Evolutionary conservation across 2,329 filamentous ascomycete genomes (phyloP).

Genomic region (Penicillium fuscoglaucum): DNA sequence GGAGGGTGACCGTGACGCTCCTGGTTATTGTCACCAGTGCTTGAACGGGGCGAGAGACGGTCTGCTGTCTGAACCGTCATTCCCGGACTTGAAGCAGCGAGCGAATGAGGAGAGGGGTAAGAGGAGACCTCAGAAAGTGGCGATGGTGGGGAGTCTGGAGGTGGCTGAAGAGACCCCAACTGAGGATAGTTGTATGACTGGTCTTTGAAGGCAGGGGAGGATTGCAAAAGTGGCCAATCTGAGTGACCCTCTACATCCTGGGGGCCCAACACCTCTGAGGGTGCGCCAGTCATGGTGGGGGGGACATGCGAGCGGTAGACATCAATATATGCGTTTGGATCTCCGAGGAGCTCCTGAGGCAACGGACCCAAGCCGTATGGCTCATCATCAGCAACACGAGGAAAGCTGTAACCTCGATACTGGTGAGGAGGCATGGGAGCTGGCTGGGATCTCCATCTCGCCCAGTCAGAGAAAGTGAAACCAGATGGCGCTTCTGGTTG

Average conservation of each 20-base stretch:
- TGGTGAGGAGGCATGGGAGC: constrained; percentile 19
- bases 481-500: constrained; percentile 21
- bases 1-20: constrained; percentile 56
- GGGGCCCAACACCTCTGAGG: not conserved
- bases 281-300: not conserved
- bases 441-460: constrained; percentile 24
- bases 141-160: constrained; percentile 18
- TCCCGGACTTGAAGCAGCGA: constrained; percentile 7
- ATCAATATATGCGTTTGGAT: not conserved
- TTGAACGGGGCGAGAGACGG: constrained; percentile 28
- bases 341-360: not conserved
- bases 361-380: constrained; percentile 4
- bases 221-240: not conserved
- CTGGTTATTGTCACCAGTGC: constrained; percentile 20
- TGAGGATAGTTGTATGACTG: constrained; percentile 4
- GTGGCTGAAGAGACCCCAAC: constrained; percentile 9
- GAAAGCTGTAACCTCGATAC: constrained; percentile 15
- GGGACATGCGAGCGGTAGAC: not conserved
- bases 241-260: not conserved
- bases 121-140: constrained; percentile 27
- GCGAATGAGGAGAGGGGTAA: constrained; percentile 18
- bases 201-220: not conserved
- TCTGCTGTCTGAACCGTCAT: constrained; percentile 10
- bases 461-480: constrained; percentile 23
- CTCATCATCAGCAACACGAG: constrained; percentile 1